Conservation (phyloP, 2,329 filamentous ascomycete species). For the Exserohilum turcica region DNA sequence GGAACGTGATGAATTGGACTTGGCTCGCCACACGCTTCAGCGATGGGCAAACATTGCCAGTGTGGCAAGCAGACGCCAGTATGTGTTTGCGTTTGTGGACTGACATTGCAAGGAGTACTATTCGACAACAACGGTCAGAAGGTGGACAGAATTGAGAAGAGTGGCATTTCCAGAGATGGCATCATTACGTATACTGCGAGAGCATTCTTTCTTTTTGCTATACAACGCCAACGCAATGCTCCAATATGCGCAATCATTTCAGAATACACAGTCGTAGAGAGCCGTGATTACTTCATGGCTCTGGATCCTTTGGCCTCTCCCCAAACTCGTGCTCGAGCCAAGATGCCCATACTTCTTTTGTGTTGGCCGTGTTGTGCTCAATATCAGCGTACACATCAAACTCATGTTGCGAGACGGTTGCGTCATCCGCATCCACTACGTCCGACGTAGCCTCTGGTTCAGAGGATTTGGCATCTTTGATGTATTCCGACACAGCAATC, state of each 20-base stretch:
- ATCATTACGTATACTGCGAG: not conserved
- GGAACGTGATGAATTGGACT: not conserved
- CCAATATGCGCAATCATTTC: not conserved
- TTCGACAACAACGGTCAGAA: not conserved
- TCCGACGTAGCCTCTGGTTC: not conserved
- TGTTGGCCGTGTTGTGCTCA: not conserved
- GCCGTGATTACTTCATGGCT: constrained; percentile 9
- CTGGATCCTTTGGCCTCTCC: constrained; percentile 27
- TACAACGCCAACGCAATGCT: constrained; percentile 7
- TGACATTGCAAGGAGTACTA: not conserved
- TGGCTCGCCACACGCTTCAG: constrained; percentile 2
- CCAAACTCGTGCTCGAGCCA: constrained; percentile 40
- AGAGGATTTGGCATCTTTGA: constrained; percentile 19
- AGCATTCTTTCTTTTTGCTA: not conserved
- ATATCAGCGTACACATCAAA: not conserved
- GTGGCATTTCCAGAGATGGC: not conserved
- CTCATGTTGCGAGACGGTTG: constrained; percentile 7
- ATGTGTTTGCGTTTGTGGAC: not conserved
- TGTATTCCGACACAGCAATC: constrained; percentile 36
- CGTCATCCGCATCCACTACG: constrained; percentile 10
- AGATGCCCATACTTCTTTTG: constrained; percentile 29
- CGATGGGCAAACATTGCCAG: not conserved
- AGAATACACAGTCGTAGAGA: constrained; percentile 1
- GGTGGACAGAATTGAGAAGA: not conserved
- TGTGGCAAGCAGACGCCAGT: not conserved